These are phyloP conservation scores for Ganoderma meredithae DNA, from an alignment of 1,284 basidiomycete species.

Conservation along the genomic window DNA sequence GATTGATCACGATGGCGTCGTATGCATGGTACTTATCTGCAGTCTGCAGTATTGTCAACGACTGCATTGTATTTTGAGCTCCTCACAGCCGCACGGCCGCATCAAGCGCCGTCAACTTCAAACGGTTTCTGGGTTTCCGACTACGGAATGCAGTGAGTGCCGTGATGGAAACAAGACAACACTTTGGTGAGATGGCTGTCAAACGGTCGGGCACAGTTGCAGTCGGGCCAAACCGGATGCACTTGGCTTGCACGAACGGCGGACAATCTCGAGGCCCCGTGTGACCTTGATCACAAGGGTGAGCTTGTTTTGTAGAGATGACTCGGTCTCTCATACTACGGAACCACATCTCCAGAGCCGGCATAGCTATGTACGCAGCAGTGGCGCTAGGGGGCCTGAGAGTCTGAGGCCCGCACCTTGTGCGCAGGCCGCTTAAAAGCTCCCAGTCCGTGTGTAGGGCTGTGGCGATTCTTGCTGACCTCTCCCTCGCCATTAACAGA, in stretches of 20 bases:
- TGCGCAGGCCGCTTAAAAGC: not conserved
- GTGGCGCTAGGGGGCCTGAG: no score
- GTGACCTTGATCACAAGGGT: not conserved
- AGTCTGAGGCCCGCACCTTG: not conserved
- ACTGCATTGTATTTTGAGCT: no score
- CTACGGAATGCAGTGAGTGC: not conserved
- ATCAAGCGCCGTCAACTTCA: not conserved
- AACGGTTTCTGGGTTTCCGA: not conserved
- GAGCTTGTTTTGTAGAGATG: not conserved
- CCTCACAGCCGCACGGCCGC: not conserved
- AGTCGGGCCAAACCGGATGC: not conserved
- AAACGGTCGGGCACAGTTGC: not conserved
- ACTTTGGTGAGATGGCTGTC: no score
- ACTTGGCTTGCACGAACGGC: not conserved
- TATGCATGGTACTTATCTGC: no score
- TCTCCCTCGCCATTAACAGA: not conserved
- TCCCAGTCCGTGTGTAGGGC: not conserved
- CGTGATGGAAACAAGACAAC: not conserved
- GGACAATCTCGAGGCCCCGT: not conserved
- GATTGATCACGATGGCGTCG: not conserved
- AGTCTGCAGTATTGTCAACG: no score
- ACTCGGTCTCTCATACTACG: not conserved
- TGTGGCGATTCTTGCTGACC: not conserved
- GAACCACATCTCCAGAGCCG: not conserved
- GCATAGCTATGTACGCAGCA: no score